Base-by-base conservation (phyloP, 139 green algal species). In the Raphidocelis subcapitata region DNA sequence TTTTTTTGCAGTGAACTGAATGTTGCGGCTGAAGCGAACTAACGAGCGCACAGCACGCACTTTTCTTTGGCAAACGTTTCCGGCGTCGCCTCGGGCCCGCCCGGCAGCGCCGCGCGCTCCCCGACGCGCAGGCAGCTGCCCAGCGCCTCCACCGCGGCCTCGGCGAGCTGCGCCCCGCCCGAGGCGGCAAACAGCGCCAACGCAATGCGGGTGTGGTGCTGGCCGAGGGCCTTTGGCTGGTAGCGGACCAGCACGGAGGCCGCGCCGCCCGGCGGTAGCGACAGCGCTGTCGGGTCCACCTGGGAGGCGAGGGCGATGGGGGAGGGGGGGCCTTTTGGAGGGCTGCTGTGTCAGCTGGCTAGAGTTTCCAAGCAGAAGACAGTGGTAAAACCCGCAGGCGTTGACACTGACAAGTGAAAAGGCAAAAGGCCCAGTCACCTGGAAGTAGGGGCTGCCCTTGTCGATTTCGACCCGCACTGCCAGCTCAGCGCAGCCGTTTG, bases 401-500 rank as follows among this genome's bases (percentile, higher is more conserved):
- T n/a, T n/a, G n/a, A n/a, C n/a, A n/a, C n/a, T n/a, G n/a, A n/a
- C n/a, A n/a, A n/a, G n/a, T n/a, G n/a, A n/a, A n/a, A n/a, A n/a
- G n/a, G n/a, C n/a, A n/a, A n/a, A n/a, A n/a, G n/a, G n/a, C n/a
- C n/a, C n/a, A n/a, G n/a, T n/a, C 55, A 62, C 55, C 55, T 15
- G 18, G 21, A 69, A 76, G 59, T 76, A 76, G 2, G 59, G 70
- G 10, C 60, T 36, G 33, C 60, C 59, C 31, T 33, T 69, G 60
- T 65, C 70, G 24, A 69, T 31, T 1, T 37, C 47, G 15, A 76
- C 47, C 24, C 51, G 61, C 61, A 76, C 62, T 1, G 57, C 37
- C 69, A 85, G 72, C 32, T 60, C 14, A 1, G 33, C 62, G 72
- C 76, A 84, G 20, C 56, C 83, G 77, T 89, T 89, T 51, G 12